Evolutionary conservation across 2,329 filamentous ascomycete genomes (phyloP).

Genomic region (Uncinocarpus reesii): DNA sequence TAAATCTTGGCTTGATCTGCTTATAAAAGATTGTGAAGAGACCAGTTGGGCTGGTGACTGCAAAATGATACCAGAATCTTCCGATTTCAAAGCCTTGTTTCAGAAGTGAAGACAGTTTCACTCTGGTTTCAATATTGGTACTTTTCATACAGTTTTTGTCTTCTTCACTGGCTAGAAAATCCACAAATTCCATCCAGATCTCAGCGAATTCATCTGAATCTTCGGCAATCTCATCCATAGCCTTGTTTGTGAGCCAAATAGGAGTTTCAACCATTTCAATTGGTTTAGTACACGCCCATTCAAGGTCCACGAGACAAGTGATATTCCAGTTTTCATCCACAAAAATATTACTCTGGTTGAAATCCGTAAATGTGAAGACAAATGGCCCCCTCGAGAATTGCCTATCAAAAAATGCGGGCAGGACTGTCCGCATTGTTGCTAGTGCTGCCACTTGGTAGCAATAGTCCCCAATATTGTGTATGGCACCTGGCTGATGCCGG

Average conservation of each 20-base stretch:
- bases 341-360: conserved; percentile 24
- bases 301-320: conserved; percentile 27
- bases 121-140: too few species aligned
- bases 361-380: conserved; percentile 27
- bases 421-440: conserved; percentile 24
- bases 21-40: conserved; percentile 11
- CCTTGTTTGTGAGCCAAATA: conserved; percentile 24
- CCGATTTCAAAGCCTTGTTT: conserved; percentile 4
- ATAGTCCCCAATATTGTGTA: conserved; percentile 4
- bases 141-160: too few species aligned
- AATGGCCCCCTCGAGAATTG: conserved; percentile 23
- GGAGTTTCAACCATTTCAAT: conserved; percentile 25
- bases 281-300: conserved; percentile 25
- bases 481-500: conserved; percentile 22
- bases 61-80: conserved; percentile 12
- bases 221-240: conserved; percentile 12
- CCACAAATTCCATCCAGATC: conserved; percentile 17
- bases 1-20: conserved; percentile 14
- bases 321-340: conserved; percentile 30
- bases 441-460: conserved; percentile 17
- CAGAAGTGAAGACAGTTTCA: conserved; percentile 16
- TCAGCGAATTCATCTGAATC: conserved; percentile 15
- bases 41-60: conserved; percentile 7
- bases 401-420: conserved; percentile 17
- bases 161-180: conserved; percentile 19